Evolutionary conservation across 306 rosid species (phyloP).

Genomic region (Abrus precatorius): DNA sequence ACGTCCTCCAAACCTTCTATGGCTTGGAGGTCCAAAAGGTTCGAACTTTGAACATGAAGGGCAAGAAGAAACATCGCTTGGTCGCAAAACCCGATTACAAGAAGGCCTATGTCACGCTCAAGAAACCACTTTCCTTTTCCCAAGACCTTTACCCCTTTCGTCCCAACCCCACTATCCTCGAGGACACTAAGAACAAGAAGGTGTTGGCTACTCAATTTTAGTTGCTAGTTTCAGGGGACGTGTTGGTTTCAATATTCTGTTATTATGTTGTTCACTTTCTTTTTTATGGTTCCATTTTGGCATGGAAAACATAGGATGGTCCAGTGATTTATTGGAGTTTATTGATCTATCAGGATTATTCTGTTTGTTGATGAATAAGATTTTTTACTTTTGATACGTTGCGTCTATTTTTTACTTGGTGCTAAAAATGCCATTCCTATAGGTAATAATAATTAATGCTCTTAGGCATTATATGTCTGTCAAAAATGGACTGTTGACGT

Average conservation of each 20-base stretch:
- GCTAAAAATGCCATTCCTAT: too few relatives aligned
- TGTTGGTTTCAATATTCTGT: slow-evolving; percentile 25
- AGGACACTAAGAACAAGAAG: slow-evolving; percentile 54
- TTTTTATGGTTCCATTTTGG: neutral
- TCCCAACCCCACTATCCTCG: slow-evolving; percentile 34
- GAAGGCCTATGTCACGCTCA: slow-evolving; percentile 87
- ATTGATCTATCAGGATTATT: neutral
- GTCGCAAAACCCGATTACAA: slow-evolving; percentile 83
- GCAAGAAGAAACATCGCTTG: slow-evolving; percentile 76
- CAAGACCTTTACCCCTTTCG: slow-evolving; percentile 61
- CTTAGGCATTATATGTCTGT: neutral
- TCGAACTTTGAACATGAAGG: slow-evolving; percentile 83
- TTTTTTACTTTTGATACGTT: neutral
- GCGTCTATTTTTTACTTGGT: neutral
- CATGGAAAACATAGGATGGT: slow-evolving; percentile 16
- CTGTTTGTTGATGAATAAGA: neutral
- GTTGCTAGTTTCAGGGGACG: slow-evolving; percentile 39
- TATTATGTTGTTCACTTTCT: neutral
- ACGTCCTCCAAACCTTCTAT: slow-evolving; percentile 67
- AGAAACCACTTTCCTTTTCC: slow-evolving; percentile 64
- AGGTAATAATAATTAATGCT: too few relatives aligned
- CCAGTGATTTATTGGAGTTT: neutral
- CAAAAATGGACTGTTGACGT: neutral
- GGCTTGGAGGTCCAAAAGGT: slow-evolving; percentile 83
- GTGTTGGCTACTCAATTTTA: slow-evolving; percentile 22